Percentiles rank a stretch among this genome's conserved stretches.
phyloP scores from a whole-genome alignment of 495 filamentous ascomycete genomes.

The Thozetella sp. region DNA sequence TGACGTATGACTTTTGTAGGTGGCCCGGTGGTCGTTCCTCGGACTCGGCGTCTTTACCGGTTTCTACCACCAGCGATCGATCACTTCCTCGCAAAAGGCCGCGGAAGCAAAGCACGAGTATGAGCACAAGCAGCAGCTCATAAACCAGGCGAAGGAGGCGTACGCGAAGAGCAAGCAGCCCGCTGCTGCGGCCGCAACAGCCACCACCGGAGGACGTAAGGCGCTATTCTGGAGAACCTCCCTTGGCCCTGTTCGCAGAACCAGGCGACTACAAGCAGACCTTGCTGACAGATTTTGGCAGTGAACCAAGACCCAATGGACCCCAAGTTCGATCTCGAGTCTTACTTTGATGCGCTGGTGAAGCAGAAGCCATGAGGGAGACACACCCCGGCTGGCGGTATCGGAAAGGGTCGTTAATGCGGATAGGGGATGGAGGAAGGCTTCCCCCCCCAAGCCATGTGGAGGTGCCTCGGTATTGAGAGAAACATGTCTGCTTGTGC shows the following conservation, averaged over 20 bases:
- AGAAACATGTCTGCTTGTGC: neutral
- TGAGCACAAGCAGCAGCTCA: slow-evolving; percentile 82
- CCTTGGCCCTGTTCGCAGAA: neutral
- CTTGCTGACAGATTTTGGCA: slow-evolving; percentile 33
- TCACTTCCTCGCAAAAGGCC: slow-evolving; percentile 67
- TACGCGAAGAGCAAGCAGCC: slow-evolving; percentile 82
- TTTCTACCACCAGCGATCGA: slow-evolving; percentile 80
- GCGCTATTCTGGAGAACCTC: slow-evolving; percentile 4
- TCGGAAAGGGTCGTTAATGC: slow-evolving; percentile 11
- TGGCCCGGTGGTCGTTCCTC: slow-evolving; percentile 92
- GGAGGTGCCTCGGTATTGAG: neutral
- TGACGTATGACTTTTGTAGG: slow-evolving; percentile 52
- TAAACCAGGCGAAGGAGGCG: slow-evolving; percentile 87
- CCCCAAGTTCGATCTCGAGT: slow-evolving; percentile 88
- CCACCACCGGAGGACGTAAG: slow-evolving; percentile 60
- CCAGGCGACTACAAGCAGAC: neutral
- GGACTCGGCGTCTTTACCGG: slow-evolving; percentile 89
- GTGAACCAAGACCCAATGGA: slow-evolving; percentile 84
- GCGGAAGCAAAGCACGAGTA: slow-evolving; percentile 75
- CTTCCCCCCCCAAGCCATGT: neutral
- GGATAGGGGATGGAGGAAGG: slow-evolving; percentile 8
- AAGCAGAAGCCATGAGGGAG: slow-evolving; percentile 42
- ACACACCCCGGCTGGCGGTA: slow-evolving; percentile 17
- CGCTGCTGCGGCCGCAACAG: slow-evolving; percentile 41
- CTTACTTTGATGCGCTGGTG: slow-evolving; percentile 69